A percentile compares a stretch with the other conserved stretches of the same genome.
Conservation (phyloP, 1,284 basidiomycete genomes). For the Sanguinoderma infundibulare region DNA sequence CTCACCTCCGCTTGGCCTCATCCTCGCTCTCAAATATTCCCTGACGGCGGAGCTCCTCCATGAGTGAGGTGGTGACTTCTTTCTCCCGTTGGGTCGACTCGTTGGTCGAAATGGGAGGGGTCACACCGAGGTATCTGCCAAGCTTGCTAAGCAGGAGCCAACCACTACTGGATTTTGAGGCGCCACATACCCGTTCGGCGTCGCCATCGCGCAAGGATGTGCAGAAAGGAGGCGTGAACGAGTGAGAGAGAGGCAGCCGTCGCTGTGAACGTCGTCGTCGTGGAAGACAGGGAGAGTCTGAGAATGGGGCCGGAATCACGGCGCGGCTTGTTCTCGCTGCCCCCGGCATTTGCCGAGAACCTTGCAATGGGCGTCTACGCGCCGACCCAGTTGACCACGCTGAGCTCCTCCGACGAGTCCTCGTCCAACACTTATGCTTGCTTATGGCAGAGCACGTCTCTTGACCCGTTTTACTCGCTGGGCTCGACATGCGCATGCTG, state of each 20-base stretch:
- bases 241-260: neutral
- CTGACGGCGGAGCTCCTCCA: conserved; percentile 88
- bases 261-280: conserved; percentile 13
- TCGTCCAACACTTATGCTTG: conserved; percentile 28
- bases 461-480: conserved; percentile 7
- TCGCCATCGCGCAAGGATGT: conserved; percentile 8
- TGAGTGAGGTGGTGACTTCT: conserved; percentile 84
- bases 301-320: conserved; percentile 18
- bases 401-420: neutral
- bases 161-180: neutral
- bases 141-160: neutral
- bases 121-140: conserved; percentile 75
- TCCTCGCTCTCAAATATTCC: conserved; percentile 92
- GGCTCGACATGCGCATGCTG: conserved; percentile 21
- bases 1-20: conserved; percentile 87
- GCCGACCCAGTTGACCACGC: no score
- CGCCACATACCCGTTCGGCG: conserved; percentile 25
- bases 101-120: conserved; percentile 88
- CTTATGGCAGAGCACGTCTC: conserved; percentile 25
- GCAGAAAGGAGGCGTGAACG: neutral
- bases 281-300: conserved; percentile 19
- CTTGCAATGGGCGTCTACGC: conserved; percentile 7
- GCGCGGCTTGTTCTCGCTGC: conserved; percentile 14
- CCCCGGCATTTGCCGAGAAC: conserved; percentile 20
- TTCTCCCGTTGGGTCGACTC: conserved; percentile 77